Conservation (phyloP, 495 filamentous ascomycete species). For the Barbatosphaeria neglecta region DNA sequence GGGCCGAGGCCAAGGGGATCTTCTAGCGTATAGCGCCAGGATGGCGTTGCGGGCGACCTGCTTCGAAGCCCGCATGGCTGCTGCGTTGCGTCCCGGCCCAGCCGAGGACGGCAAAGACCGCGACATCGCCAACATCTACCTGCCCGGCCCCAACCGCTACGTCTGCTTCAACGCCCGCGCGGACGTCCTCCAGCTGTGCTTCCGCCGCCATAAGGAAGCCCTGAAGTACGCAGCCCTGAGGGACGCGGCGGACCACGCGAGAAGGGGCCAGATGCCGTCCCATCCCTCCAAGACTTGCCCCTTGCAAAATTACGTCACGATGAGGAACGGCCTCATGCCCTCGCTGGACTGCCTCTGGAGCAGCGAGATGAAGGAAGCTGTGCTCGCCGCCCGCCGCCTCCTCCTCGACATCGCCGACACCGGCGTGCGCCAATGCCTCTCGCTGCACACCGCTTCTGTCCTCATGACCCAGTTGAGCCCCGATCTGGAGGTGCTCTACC, state of each 20-base stretch:
- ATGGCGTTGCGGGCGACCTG: neutral
- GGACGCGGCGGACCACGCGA: neutral
- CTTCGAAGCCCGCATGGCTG: neutral
- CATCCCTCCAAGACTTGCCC: too few species aligned
- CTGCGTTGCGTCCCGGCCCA: neutral
- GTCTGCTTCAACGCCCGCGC: neutral
- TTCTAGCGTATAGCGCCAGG: neutral
- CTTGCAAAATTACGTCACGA: neutral
- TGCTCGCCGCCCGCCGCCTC: neutral
- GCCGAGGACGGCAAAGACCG: neutral
- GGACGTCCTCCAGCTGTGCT: slow-evolving; percentile 1
- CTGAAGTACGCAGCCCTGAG: neutral
- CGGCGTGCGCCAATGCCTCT: neutral
- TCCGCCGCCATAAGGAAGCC: neutral
- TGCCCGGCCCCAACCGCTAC: neutral
- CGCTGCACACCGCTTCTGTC: neutral
- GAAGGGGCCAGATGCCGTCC: too few species aligned
- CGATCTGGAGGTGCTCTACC: slow-evolving; percentile 4
- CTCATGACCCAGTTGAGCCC: too few species aligned
- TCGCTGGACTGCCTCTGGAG: neutral
- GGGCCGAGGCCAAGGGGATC: neutral
- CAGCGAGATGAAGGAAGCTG: neutral
- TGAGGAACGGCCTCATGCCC: neutral
- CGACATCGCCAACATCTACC: slow-evolving; percentile 1
- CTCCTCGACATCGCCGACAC: slow-evolving; percentile 1